Evolutionary conservation across 164 flowering plant species (phyloP).

Genomic region (Magnolia changhungtana): DNA sequence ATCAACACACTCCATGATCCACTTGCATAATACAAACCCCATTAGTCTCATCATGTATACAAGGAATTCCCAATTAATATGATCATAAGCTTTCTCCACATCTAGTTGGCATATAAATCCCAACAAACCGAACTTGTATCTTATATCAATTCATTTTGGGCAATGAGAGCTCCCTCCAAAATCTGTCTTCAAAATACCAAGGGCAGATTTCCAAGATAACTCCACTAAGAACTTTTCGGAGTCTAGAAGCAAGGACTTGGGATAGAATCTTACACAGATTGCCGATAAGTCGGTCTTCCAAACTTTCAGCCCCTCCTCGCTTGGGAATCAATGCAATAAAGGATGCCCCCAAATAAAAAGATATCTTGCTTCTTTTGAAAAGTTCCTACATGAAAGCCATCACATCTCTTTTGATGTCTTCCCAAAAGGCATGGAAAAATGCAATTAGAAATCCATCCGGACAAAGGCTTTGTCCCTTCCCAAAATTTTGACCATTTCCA

Average conservation of each 20-base stretch:
- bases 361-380: not conserved
- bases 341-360: not conserved
- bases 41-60: not conserved
- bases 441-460: not conserved
- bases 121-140: not conserved
- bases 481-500: too few relatives aligned
- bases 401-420: not conserved
- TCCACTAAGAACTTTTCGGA: not conserved
- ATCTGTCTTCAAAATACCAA: not conserved
- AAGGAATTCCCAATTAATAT: not conserved
- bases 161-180: not conserved
- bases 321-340: not conserved
- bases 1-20: not conserved
- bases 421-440: not conserved
- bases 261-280: not conserved
- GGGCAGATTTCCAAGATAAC: not conserved
- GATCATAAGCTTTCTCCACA: not conserved
- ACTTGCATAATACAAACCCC: not conserved
- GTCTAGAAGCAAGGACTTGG: not conserved
- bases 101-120: not conserved
- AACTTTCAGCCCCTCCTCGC: not conserved
- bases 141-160: not conserved
- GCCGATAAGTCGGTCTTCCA: not conserved
- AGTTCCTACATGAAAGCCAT: not conserved
- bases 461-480: too few relatives aligned